These are phyloP conservation scores for Suillus variegatus DNA, from an alignment of 768 basidiomycete genomes.

Conservation along the genomic window DNA sequence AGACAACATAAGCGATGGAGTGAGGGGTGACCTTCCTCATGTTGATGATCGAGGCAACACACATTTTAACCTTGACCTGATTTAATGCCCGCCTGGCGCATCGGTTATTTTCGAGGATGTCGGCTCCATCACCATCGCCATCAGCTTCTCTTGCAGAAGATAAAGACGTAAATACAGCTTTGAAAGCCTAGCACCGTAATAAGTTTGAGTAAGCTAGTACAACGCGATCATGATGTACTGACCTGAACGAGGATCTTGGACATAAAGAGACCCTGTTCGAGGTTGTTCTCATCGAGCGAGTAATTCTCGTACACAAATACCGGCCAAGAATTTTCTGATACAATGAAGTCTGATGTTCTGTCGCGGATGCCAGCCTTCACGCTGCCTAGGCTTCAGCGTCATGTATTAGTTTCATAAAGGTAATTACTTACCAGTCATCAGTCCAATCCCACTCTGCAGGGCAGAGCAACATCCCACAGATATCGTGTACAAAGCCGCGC, in stretches of 20 bases:
- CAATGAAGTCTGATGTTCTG: constrained; percentile 8
- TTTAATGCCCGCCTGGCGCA: too few relatives aligned
- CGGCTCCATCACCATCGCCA: neutral
- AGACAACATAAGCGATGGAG: too few relatives aligned
- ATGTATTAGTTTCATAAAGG: accelerated
- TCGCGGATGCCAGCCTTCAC: constrained; percentile 5
- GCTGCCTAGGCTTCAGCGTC: neutral
- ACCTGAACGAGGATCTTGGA: neutral
- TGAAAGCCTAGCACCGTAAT: constrained; percentile 10
- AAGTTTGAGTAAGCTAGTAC: neutral
- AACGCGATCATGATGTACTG: too few relatives aligned
- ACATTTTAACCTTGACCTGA: too few relatives aligned
- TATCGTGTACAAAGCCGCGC: neutral
- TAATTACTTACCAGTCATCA: neutral
- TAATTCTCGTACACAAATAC: neutral
- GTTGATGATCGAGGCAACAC: too few relatives aligned
- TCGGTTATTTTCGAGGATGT: too few relatives aligned
- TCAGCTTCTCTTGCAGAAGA: constrained; percentile 9
- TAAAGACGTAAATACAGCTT: constrained; percentile 16
- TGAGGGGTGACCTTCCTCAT: too few relatives aligned
- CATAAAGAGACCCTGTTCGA: neutral
- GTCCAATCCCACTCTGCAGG: neutral
- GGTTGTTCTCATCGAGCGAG: accelerated
- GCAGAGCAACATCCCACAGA: constrained; percentile 1
- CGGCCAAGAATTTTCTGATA: constrained; percentile 16